Percentiles rank a stretch among this genome's conserved stretches.
Evolutionary conservation across 345 rosid genomes (phyloP).

Genomic region (Kernera saxatilis): DNA sequence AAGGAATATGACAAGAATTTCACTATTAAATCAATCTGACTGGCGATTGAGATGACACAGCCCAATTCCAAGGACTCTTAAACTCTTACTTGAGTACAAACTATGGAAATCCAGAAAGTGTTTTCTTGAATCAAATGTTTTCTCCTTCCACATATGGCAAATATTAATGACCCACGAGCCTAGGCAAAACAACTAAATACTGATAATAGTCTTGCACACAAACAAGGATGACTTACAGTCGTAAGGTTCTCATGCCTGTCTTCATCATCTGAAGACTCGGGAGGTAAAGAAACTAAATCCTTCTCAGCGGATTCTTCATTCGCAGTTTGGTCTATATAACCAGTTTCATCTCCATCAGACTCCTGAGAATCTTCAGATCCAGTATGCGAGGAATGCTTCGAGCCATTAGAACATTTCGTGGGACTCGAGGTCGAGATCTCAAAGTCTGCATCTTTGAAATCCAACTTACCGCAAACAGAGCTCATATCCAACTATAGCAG

Average conservation of each 20-base stretch:
- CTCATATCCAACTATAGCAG: conserved; percentile 37
- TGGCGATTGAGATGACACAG: neutral
- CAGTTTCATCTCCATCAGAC: conserved; percentile 37
- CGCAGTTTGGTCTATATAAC: conserved; percentile 30
- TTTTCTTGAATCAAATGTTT: neutral
- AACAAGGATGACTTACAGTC: conserved; percentile 20
- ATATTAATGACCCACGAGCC: neutral
- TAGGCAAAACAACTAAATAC: neutral
- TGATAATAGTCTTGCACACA: neutral
- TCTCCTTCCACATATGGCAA: neutral
- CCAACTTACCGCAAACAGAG: conserved; percentile 25
- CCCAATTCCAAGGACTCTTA: neutral
- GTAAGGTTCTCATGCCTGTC: conserved; percentile 30
- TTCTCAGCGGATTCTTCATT: conserved; percentile 27
- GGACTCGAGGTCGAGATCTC: conserved; percentile 15
- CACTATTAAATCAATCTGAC: neutral
- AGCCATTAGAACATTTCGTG: conserved; percentile 19
- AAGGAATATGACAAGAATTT: neutral
- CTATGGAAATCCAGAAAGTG: neutral
- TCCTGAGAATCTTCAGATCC: conserved; percentile 34
- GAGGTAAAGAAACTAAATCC: conserved; percentile 20
- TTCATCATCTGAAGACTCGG: conserved; percentile 31
- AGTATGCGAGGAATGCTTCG: conserved; percentile 2
- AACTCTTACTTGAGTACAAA: neutral
- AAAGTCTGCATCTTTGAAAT: conserved; percentile 31